A percentile compares a stretch with the other conserved stretches of the same genome.
Conservation (phyloP, 2,329 filamentous ascomycete genomes). For the Fusarium hostae region DNA sequence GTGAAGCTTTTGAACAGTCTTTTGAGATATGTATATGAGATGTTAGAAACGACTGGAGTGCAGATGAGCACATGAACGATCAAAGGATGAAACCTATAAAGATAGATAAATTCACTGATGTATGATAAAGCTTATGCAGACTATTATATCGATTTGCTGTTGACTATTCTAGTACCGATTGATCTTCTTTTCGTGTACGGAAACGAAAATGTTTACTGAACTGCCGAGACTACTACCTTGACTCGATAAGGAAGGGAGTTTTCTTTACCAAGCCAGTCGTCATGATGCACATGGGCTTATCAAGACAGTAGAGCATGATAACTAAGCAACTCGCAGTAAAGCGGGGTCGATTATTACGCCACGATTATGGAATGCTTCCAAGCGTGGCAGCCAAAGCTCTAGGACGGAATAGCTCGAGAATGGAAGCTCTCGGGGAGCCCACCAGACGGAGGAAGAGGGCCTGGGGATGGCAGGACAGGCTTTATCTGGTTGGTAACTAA, state of each 20-base stretch:
- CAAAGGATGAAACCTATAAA: conserved; percentile 30
- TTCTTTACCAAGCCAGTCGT: conserved; percentile 22
- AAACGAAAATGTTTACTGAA: neutral
- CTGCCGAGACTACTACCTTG: neutral
- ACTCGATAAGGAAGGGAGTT: neutral
- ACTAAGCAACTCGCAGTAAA: conserved; percentile 39
- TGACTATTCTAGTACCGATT: neutral
- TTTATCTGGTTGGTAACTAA: conserved; percentile 17
- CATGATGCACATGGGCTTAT: conserved; percentile 36
- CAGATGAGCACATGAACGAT: conserved; percentile 27
- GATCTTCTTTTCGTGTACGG: neutral
- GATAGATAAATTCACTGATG: conserved; percentile 34
- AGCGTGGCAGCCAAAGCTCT: conserved; percentile 7
- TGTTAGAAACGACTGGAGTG: conserved; percentile 26
- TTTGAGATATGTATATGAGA: conserved; percentile 23
- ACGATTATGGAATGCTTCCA: conserved; percentile 41
- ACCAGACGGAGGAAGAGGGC: neutral
- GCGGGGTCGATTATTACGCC: conserved; percentile 42
- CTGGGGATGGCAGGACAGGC: conserved; percentile 2
- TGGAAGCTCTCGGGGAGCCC: conserved; percentile 15
- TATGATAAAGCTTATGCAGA: neutral
- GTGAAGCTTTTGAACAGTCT: neutral
- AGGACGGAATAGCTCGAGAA: conserved; percentile 15
- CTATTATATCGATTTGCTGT: neutral
- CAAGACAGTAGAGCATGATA: conserved; percentile 24